A percentile compares a stretch with the other conserved stretches of the same genome.
These are phyloP conservation scores for Hypocreales sp. DNA, from an alignment of 2,329 filamentous ascomycete species.

Conservation along the genomic window DNA sequence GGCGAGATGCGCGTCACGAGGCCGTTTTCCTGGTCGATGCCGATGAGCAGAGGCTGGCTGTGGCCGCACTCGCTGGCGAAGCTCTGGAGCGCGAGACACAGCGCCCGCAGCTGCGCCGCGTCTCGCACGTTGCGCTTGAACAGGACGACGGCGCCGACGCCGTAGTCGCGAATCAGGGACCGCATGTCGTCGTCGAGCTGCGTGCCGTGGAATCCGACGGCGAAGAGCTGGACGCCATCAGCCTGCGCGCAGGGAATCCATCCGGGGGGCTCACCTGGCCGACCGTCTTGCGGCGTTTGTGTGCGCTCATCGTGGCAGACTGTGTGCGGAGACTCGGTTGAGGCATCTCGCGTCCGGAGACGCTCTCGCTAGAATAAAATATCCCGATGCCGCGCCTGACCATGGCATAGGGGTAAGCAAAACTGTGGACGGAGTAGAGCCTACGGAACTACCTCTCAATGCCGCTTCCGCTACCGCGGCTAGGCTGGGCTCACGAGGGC, in stretches of 20 bases:
- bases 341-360: too few relatives aligned
- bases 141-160: conserved; percentile 10
- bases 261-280: conserved; percentile 3
- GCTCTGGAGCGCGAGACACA: conserved; percentile 9
- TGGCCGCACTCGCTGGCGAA: conserved; percentile 10
- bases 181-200: conserved; percentile 8
- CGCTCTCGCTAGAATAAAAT: too few relatives aligned
- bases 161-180: conserved; percentile 10
- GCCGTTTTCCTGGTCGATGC: conserved; percentile 13
- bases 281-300: conserved; percentile 1
- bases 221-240: conserved; percentile 7
- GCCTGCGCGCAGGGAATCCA: too few relatives aligned
- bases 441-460: too few relatives aligned
- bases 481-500: too few relatives aligned
- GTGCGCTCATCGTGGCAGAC: too few relatives aligned
- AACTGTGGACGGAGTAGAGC: too few relatives aligned
- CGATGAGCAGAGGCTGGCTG: conserved; percentile 10
- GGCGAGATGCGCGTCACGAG: conserved; percentile 11
- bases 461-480: too few relatives aligned
- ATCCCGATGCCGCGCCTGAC: too few relatives aligned
- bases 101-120: conserved; percentile 7
- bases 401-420: too few relatives aligned
- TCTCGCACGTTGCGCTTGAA: conserved; percentile 11
- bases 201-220: conserved; percentile 10
- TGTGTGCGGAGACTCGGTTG: too few relatives aligned